Percentiles rank a stretch among this genome's conserved stretches.
These are phyloP conservation scores for Pyricularia grisea DNA, from an alignment of 2,329 filamentous ascomycete genomes.

Conservation along the genomic window DNA sequence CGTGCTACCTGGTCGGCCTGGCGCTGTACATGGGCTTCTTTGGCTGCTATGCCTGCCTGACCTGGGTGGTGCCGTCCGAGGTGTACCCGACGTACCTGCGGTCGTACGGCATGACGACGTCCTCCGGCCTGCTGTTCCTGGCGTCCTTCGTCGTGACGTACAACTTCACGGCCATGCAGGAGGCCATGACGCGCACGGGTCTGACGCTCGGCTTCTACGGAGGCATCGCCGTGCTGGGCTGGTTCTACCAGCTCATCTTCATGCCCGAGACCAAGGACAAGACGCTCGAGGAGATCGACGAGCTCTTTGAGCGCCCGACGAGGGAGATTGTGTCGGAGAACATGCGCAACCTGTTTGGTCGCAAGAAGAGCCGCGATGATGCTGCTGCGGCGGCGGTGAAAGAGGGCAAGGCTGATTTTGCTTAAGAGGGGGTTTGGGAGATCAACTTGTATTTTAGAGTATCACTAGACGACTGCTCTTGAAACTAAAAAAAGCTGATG, in stretches of 20 bases:
- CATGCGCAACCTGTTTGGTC: neutral
- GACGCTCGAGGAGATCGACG: neutral
- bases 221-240: conserved; percentile 60
- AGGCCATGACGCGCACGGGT: conserved; percentile 56
- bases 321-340: neutral
- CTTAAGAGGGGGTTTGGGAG: neutral
- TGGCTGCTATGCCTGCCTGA: conserved; percentile 54
- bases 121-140: conserved; percentile 59
- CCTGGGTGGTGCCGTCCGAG: conserved; percentile 59
- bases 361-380: neutral
- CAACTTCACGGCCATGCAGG: conserved; percentile 64
- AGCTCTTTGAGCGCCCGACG: neutral
- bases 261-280: conserved; percentile 69
- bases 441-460: neutral
- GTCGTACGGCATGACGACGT: conserved; percentile 65
- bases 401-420: neutral
- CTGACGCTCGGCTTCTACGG: conserved; percentile 64
- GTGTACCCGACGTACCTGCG: conserved; percentile 66
- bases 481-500: no score
- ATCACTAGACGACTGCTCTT: neutral
- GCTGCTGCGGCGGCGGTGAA: neutral
- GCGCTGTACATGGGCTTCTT: conserved; percentile 63
- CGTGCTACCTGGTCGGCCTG: conserved; percentile 57
- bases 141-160: conserved; percentile 65
- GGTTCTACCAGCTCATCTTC: conserved; percentile 64